phyloP scores from a whole-genome alignment of 2,329 filamentous ascomycete species.

The Akanthomyces dipterigenus region DNA sequence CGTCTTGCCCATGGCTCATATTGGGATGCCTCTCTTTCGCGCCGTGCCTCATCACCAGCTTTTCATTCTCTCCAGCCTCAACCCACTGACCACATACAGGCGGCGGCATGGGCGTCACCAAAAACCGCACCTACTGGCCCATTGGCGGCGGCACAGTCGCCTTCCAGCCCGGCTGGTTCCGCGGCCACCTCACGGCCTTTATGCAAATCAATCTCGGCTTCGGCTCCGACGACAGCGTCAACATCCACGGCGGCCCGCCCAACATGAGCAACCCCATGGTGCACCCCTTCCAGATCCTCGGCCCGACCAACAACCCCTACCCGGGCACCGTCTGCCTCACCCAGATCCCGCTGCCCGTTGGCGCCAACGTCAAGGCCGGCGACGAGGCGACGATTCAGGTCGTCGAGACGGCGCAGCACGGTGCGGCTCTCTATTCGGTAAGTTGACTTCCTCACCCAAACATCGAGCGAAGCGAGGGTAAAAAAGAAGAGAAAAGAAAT shows the following conservation, averaged over 20 bases:
- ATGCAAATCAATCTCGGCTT: conserved; percentile 90
- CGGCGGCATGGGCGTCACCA: conserved; percentile 70
- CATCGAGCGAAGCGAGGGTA: background rate
- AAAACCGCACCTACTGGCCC: conserved; percentile 90
- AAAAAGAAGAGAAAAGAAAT: background rate
- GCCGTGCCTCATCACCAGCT: too few relatives aligned
- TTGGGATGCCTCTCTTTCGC: too few relatives aligned
- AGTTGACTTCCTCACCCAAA: background rate
- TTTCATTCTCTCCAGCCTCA: background rate
- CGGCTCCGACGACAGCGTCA: conserved; percentile 56
- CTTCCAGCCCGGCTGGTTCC: conserved; percentile 94
- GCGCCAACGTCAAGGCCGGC: conserved; percentile 65
- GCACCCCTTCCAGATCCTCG: conserved; percentile 72
- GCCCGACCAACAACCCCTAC: conserved; percentile 77
- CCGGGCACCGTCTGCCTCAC: conserved; percentile 84
- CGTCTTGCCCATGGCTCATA: too few relatives aligned
- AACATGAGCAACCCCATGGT: conserved; percentile 89
- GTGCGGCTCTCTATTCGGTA: conserved; percentile 76
- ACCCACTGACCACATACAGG: conserved; percentile 45
- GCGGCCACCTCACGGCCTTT: conserved; percentile 73
- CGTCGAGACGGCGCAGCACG: conserved; percentile 76
- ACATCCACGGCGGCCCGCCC: conserved; percentile 48
- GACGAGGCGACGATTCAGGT: conserved; percentile 88
- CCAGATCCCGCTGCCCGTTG: conserved; percentile 75
- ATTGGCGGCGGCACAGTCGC: conserved; percentile 78